Conservation (phyloP, 2,329 filamentous ascomycete species). For the Apiospora saccharicola region DNA sequence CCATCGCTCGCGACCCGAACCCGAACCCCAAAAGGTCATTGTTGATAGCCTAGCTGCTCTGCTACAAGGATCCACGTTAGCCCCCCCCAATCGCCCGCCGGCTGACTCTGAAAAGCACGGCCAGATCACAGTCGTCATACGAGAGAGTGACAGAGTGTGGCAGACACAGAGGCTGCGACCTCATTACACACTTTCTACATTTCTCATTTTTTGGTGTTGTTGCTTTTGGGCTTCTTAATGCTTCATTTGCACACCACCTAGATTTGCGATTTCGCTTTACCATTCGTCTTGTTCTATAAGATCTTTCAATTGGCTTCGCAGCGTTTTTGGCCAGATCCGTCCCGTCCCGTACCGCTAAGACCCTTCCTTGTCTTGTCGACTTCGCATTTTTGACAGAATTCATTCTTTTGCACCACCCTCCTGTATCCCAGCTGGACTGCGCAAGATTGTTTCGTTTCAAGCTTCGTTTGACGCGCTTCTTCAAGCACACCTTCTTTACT, state of each 20-base stretch:
- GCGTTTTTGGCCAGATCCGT: conserved; percentile 14
- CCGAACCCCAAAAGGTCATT: background rate
- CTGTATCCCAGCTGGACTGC: conserved; percentile 26
- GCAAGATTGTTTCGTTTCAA: conserved; percentile 18
- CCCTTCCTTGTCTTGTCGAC: background rate
- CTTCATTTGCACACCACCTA: background rate
- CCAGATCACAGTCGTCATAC: conserved; percentile 21
- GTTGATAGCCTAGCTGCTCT: background rate
- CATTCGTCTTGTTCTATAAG: conserved; percentile 6
- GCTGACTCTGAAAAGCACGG: conserved; percentile 4
- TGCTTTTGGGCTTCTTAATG: conserved; percentile 1
- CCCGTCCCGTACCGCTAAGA: conserved; percentile 17
- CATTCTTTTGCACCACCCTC: conserved; percentile 17
- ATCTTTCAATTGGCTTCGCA: conserved; percentile 8
- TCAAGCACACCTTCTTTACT: background rate
- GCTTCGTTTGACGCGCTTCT: conserved; percentile 15
- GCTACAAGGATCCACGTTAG: conserved; percentile 8
- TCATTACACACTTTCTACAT: conserved; percentile 4
- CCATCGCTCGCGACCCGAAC: background rate
- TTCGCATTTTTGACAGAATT: conserved; percentile 9
- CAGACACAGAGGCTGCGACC: background rate
- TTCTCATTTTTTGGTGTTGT: conserved; percentile 10
- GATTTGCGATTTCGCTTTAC: background rate
- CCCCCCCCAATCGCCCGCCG: background rate
- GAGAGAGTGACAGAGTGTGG: background rate